Evolutionary conservation across 1,139 yeast species (phyloP).

Genomic region (Debaryomyces sp.): DNA sequence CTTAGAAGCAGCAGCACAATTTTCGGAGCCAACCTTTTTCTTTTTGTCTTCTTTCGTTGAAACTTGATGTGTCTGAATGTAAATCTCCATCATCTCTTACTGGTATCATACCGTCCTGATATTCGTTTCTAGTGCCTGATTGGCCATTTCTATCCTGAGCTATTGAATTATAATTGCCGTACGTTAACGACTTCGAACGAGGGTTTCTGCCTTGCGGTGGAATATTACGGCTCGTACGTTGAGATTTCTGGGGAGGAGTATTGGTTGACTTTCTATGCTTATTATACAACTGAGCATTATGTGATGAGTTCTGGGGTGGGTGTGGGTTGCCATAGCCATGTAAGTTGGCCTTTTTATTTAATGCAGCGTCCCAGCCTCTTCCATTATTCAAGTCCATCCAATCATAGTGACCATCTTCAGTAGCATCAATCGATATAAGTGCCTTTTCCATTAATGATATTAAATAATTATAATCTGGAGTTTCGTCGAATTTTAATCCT

Average conservation of each 20-base stretch:
- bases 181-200: constrained; percentile 16
- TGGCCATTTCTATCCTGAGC: constrained; percentile 26
- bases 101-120: constrained; percentile 31
- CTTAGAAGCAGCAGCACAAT: constrained; percentile 17
- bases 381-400: constrained; percentile 87
- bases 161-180: constrained; percentile 33
- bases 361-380: constrained; percentile 79
- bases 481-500: constrained; percentile 71
- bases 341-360: constrained; percentile 76
- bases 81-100: constrained; percentile 42
- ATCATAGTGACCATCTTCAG: constrained; percentile 71
- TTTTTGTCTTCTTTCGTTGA: constrained; percentile 29
- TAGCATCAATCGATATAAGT: constrained; percentile 31
- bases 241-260: constrained; percentile 11
- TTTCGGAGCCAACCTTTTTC: constrained; percentile 17
- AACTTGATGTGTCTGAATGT: constrained; percentile 43
- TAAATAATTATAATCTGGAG: constrained; percentile 68
- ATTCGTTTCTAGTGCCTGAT: constrained; percentile 4
- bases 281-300: constrained; percentile 10
- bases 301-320: constrained; percentile 44
- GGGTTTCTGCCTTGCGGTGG: constrained; percentile 8
- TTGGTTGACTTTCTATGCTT: constrained; percentile 11
- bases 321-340: constrained; percentile 81
- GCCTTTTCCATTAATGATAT: constrained; percentile 47
- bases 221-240: constrained; percentile 8